These are phyloP conservation scores for Ophiostoma sp. DNA, from an alignment of 2,329 filamentous ascomycete genomes.

Conservation along the genomic window DNA sequence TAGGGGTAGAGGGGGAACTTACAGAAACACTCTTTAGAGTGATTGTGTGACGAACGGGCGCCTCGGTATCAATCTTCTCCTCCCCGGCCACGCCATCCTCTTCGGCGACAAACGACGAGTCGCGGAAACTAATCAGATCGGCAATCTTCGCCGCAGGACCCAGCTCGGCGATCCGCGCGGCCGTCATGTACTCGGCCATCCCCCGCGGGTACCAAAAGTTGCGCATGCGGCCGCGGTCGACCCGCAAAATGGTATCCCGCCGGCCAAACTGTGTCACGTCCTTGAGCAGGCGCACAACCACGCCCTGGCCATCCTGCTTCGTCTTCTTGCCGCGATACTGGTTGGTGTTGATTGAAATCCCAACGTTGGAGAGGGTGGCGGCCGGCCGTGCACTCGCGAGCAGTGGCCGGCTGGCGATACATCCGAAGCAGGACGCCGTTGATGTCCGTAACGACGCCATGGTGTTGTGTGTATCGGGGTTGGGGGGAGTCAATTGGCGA, in stretches of 20 bases:
- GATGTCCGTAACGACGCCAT: conserved; percentile 23
- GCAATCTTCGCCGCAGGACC: conserved; percentile 31
- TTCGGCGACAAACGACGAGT: conserved; percentile 33
- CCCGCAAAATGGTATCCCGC: conserved; percentile 39
- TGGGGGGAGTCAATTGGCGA: background rate
- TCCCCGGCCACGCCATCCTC: conserved; percentile 8
- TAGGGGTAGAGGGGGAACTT: conserved; percentile 13
- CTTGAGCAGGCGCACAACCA: conserved; percentile 46
- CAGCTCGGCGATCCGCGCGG: conserved; percentile 36
- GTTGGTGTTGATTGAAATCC: no score
- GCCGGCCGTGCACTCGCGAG: background rate
- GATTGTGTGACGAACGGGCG: background rate
- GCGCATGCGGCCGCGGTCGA: conserved; percentile 41
- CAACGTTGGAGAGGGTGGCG: conserved; percentile 32
- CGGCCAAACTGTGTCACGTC: conserved; percentile 45
- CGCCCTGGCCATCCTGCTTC: conserved; percentile 42
- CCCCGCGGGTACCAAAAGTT: conserved; percentile 39
- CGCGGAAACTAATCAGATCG: conserved; percentile 36
- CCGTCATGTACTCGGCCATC: conserved; percentile 42
- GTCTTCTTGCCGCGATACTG: conserved; percentile 40
- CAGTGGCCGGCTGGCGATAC: conserved; percentile 18
- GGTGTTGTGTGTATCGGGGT: background rate
- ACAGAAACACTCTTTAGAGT: conserved; percentile 26
- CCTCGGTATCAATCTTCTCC: background rate
- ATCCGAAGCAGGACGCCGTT: conserved; percentile 29